These are phyloP conservation scores for Wickerhamomyces sydowiorum DNA, from an alignment of 805 yeast genomes.

Conservation along the genomic window DNA sequence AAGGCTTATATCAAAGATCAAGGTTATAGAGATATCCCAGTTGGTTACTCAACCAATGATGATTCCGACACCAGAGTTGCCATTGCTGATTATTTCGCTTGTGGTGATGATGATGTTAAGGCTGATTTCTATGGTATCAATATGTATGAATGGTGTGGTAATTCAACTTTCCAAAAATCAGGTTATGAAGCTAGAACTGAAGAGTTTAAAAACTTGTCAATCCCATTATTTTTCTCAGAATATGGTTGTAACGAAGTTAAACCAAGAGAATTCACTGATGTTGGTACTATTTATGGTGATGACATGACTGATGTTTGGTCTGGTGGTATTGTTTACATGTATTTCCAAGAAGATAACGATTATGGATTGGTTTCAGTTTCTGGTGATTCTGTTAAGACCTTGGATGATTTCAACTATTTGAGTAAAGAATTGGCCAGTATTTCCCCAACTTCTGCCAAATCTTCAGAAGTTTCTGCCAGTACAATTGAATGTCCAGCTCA, in stretches of 20 bases:
- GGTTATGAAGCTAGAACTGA: constrained; percentile 70
- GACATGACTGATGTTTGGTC: constrained; percentile 90
- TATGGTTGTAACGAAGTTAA: constrained; percentile 74
- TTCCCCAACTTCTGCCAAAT: constrained; percentile 42
- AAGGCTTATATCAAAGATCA: constrained; percentile 62
- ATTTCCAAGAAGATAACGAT: constrained; percentile 75
- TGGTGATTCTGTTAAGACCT: constrained; percentile 47
- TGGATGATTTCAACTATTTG: constrained; percentile 54
- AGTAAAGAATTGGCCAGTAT: constrained; percentile 47
- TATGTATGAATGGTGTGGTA: constrained; percentile 88
- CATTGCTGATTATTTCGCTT: constrained; percentile 74
- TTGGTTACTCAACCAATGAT: constrained; percentile 86
- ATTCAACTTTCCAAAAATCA: constrained; percentile 48
- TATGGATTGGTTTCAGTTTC: constrained; percentile 70
- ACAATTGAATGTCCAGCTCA: constrained; percentile 43
- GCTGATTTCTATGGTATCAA: constrained; percentile 81
- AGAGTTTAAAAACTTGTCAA: constrained; percentile 65
- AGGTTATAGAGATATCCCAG: constrained; percentile 70
- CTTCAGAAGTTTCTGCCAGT: constrained; percentile 31
- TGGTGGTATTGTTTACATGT: constrained; percentile 92
- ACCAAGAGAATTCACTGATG: constrained; percentile 78
- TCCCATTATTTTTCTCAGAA: constrained; percentile 83
- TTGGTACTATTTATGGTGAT: constrained; percentile 54
- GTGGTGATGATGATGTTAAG: constrained; percentile 54
- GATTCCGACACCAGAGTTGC: constrained; percentile 65